phyloP scores from a whole-genome alignment of 1,284 basidiomycete species.

The Leucoagaricus sp. region DNA sequence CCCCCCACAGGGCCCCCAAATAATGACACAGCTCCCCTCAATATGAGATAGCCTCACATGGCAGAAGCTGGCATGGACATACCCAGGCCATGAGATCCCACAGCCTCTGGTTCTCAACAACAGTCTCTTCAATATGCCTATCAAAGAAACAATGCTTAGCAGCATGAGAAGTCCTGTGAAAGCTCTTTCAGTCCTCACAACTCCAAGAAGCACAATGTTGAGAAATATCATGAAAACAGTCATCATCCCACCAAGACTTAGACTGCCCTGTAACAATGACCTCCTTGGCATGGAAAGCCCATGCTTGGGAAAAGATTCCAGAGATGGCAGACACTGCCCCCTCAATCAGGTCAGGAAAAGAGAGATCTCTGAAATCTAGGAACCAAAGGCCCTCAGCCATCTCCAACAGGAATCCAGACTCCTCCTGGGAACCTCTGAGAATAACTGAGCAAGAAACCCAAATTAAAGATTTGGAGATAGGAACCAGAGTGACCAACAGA shows the following conservation, averaged over 20 bases:
- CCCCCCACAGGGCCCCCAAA: background rate
- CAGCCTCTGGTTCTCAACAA: background rate
- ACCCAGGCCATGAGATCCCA: constrained; percentile 14
- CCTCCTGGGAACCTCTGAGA: background rate
- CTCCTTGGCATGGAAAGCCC: background rate
- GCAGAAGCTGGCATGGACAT: background rate
- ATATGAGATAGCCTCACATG: background rate
- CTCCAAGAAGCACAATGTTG: background rate
- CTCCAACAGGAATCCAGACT: background rate
- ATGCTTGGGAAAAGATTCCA: background rate
- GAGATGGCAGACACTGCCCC: background rate
- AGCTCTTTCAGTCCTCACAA: background rate
- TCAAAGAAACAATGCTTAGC: constrained; percentile 9
- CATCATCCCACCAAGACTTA: background rate
- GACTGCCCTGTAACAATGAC: background rate
- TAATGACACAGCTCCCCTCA: background rate
- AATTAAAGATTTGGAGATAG: background rate
- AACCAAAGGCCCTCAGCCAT: background rate
- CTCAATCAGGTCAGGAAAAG: background rate
- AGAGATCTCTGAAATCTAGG: background rate
- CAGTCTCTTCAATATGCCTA: background rate
- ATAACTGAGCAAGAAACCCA: background rate
- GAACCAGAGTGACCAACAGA: background rate
- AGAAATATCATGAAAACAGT: background rate
- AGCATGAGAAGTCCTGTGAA: background rate